phyloP scores from a whole-genome alignment of 208 protist genomes.

The Lotmaria passim region DNA sequence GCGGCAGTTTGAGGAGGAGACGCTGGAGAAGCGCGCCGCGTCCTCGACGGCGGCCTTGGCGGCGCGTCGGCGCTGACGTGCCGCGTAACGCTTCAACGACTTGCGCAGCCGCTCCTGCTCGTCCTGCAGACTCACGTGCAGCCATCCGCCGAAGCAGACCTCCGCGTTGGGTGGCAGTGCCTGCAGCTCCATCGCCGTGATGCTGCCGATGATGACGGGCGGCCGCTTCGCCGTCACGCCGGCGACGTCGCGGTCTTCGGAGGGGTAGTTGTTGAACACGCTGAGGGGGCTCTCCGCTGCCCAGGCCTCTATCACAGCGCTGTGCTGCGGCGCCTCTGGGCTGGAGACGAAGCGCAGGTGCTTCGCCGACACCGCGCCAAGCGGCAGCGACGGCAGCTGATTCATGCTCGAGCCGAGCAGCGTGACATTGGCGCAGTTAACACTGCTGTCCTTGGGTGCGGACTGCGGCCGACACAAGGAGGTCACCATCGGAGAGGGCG shows the following conservation, averaged over 20 bases:
- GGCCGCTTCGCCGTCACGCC: slow-evolving; percentile 27
- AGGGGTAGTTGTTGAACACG: slow-evolving; percentile 44
- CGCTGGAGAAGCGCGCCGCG: slow-evolving; percentile 35
- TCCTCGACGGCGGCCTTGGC: slow-evolving; percentile 17
- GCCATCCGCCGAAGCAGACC: slow-evolving; percentile 67
- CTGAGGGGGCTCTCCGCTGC: slow-evolving; percentile 19
- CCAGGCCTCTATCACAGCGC: slow-evolving; percentile 17
- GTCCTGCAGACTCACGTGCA: slow-evolving; percentile 66
- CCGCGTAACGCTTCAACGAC: slow-evolving; percentile 37
- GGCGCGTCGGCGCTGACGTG: slow-evolving; percentile 8
- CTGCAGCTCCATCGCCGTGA: slow-evolving; percentile 58
- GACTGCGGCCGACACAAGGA: background rate
- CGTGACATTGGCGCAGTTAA: background rate
- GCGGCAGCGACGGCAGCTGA: slow-evolving; percentile 10
- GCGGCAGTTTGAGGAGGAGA: slow-evolving; percentile 16
- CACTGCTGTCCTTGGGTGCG: background rate
- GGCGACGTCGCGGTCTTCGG: slow-evolving; percentile 39
- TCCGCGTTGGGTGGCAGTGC: slow-evolving; percentile 58
- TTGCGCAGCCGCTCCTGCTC: slow-evolving; percentile 57
- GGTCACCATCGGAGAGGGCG: slow-evolving; percentile 10
- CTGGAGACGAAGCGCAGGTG: slow-evolving; percentile 21
- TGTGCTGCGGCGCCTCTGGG: slow-evolving; percentile 3
- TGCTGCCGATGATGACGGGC: slow-evolving; percentile 61
- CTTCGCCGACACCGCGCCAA: slow-evolving; percentile 3
- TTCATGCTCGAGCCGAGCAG: slow-evolving; percentile 1